Percentiles rank a stretch among this genome's conserved stretches.
These are phyloP conservation scores for Sugiyamaella novakii DNA, from an alignment of 1,139 yeast genomes.

Conservation along the genomic window DNA sequence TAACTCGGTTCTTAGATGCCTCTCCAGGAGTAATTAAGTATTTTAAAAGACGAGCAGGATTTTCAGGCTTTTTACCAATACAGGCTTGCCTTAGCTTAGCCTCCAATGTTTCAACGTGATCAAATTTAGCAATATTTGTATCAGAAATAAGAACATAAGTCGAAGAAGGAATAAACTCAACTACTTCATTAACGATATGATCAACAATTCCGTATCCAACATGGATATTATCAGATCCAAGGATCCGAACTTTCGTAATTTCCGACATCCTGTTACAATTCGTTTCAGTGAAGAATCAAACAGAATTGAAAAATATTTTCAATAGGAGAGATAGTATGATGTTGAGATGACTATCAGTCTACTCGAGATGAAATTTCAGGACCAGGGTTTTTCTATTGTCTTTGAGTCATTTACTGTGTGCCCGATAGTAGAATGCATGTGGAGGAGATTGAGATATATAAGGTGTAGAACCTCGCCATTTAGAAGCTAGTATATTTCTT, in stretches of 20 bases:
- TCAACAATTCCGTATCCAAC: slow-evolving; percentile 83
- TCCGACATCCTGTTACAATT: too few species aligned
- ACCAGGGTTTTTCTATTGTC: not conserved
- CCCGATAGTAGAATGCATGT: not conserved
- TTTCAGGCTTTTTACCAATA: slow-evolving; percentile 43
- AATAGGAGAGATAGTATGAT: not conserved
- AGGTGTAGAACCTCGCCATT: too few species aligned
- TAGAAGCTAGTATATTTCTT: too few species aligned
- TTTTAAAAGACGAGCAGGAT: slow-evolving; percentile 61
- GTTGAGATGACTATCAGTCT: too few species aligned
- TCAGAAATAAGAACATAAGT: slow-evolving; percentile 93
- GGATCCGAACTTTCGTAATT: slow-evolving; percentile 45
- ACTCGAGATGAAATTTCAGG: not conserved
- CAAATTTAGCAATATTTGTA: slow-evolving; percentile 70
- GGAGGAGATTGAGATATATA: not conserved
- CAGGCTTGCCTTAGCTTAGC: slow-evolving; percentile 39
- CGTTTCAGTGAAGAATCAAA: not conserved
- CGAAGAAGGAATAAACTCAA: slow-evolving; percentile 69
- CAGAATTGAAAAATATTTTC: not conserved
- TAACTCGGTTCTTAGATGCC: slow-evolving; percentile 79
- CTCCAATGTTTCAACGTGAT: slow-evolving; percentile 53
- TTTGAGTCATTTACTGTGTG: not conserved
- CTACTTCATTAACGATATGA: slow-evolving; percentile 72
- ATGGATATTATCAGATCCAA: slow-evolving; percentile 84
- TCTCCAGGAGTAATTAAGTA: slow-evolving; percentile 93